These are phyloP conservation scores for Chytriomyces sp. DNA, from an alignment of 192 early-diverging fungal genomes.

Conservation along the genomic window DNA sequence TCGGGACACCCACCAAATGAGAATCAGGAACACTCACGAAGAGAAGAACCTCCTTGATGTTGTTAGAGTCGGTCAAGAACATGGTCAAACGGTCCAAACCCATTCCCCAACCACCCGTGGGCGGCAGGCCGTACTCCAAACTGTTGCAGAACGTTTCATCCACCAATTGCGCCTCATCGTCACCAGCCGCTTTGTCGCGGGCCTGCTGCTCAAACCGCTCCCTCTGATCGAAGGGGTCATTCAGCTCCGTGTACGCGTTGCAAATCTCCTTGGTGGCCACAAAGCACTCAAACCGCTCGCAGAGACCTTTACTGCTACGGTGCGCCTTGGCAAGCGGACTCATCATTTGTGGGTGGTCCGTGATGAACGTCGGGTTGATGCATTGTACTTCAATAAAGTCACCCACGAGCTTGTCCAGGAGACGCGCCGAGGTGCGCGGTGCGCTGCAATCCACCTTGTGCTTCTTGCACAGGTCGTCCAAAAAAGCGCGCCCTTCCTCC, in stretches of 20 bases:
- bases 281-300: constrained; percentile 98
- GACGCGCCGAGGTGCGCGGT: constrained; percentile 87
- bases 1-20: not conserved
- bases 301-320: constrained; percentile 83
- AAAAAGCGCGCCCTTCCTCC: constrained; percentile 83
- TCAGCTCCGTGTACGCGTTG: constrained; percentile 99
- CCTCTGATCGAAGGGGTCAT: constrained; percentile 99
- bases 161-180: constrained; percentile 98
- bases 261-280: constrained; percentile 98
- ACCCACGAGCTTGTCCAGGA: constrained; percentile 86
- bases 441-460: constrained; percentile 93
- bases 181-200: constrained; percentile 93
- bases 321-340: constrained; percentile 98
- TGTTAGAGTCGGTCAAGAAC: constrained; percentile 98
- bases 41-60: constrained; percentile 91
- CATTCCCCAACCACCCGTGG: constrained; percentile 84
- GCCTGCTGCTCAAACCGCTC: constrained; percentile 98
- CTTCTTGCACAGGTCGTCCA: constrained; percentile 91
- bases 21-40: constrained; percentile 48
- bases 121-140: constrained; percentile 96
- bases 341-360: constrained; percentile 98
- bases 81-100: constrained; percentile 96
- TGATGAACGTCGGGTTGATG: constrained; percentile 90
- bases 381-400: constrained; percentile 56
- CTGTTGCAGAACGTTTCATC: constrained; percentile 97